Base-by-base conservation (phyloP, 352 stramenopile genomes). In the Phytophthora uliginosa region DNA sequence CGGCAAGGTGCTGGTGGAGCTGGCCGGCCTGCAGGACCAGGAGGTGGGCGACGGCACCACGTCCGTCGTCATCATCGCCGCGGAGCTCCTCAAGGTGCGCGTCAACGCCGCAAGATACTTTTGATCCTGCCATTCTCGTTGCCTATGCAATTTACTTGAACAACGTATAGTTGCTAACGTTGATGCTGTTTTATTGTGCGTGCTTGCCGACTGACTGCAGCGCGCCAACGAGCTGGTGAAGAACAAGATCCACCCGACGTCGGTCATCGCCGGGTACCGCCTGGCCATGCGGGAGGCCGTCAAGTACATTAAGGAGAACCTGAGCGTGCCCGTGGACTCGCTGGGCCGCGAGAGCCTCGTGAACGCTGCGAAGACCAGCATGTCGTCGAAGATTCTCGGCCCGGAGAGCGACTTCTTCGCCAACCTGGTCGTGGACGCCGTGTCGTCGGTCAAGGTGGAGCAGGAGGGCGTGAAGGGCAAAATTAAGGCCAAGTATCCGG, bases 21-120 rank as follows among this genome's bases (percentile, higher is more conserved):
- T 99, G 17, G 97, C 98, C 1, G 95, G 98, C 52, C 86, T 99
- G 31, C 98, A 99, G 83, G 98, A 99, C 85, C 92, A 99, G 70
- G 98, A 99, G 81, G 98, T 99, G 51, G 98, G 98, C 65, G 98
- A 99, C 79, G 98, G 98, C 65, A 99, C 98, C 15, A 99, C 98
- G 22, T 99, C 90, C 10, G 98, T 99, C 58, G 98, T 99, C 34
- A 99, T 99, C 70, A 98, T 99, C 66, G 98, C 98, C 1, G 96
- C 98, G 0, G 98, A 99, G 85, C 88, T 99, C 38, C 81, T 99
- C 36, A 95, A 94, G 83, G 88, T 95, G 45, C 34, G 42, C 5
- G n/a, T 15, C 6, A 22, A 5, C 13, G 18, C 18, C 40, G 18
- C 36, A 78, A 71, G 58, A 66, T 77, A 47, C 45, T 71, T 67